Conservation (phyloP, 2,329 filamentous ascomycete genomes). For the Falciphora oryzae region DNA sequence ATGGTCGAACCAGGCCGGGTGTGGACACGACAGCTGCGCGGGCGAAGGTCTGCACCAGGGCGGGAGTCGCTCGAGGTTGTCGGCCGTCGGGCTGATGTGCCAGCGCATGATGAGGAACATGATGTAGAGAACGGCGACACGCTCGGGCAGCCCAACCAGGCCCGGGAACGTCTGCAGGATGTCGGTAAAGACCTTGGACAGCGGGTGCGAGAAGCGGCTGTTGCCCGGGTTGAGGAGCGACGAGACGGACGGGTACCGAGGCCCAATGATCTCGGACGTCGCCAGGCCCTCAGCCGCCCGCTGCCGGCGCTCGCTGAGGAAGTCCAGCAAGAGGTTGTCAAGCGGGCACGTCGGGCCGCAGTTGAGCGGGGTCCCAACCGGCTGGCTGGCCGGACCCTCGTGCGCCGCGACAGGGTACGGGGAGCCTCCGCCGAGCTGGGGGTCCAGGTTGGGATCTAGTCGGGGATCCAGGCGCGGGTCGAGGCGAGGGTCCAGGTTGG, state of each 20-base stretch:
- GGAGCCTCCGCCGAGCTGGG: neutral
- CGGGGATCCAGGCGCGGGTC: slow-evolving; percentile 6
- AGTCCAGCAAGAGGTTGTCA: slow-evolving; percentile 74
- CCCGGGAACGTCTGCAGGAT: slow-evolving; percentile 80
- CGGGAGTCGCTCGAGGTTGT: slow-evolving; percentile 74
- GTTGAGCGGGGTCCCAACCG: slow-evolving; percentile 33
- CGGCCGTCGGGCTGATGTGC: slow-evolving; percentile 71
- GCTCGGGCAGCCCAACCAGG: slow-evolving; percentile 71
- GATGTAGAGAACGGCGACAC: slow-evolving; percentile 72
- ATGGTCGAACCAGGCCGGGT: slow-evolving; percentile 15
- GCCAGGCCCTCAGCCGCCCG: slow-evolving; percentile 61
- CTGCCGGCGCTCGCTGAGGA: slow-evolving; percentile 63
- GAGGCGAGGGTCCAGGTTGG: slow-evolving; percentile 10
- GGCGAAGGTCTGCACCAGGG: slow-evolving; percentile 63
- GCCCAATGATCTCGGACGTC: slow-evolving; percentile 62
- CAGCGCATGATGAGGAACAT: slow-evolving; percentile 88
- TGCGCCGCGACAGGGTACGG: neutral
- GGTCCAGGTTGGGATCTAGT: slow-evolving; percentile 1
- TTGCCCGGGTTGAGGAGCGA: slow-evolving; percentile 68
- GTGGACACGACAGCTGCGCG: slow-evolving; percentile 23
- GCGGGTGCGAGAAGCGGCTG: slow-evolving; percentile 60
- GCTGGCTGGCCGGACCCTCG: neutral
- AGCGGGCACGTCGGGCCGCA: slow-evolving; percentile 66
- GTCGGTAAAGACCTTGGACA: slow-evolving; percentile 81
- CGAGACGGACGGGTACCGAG: slow-evolving; percentile 72